These are phyloP conservation scores for Ustilago tritici DNA, from an alignment of 1,284 basidiomycete genomes.

Conservation along the genomic window DNA sequence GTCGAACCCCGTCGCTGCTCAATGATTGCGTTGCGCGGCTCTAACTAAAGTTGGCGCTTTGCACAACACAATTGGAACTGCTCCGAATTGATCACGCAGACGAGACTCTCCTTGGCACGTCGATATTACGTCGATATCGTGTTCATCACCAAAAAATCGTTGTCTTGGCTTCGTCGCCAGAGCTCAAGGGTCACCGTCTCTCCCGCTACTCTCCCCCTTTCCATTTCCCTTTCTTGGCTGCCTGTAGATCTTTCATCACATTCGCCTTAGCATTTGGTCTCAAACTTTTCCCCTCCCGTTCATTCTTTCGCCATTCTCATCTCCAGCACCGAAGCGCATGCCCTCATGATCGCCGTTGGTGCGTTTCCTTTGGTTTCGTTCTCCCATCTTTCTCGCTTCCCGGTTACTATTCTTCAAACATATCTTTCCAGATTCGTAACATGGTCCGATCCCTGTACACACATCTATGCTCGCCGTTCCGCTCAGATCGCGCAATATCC, in stretches of 20 bases:
- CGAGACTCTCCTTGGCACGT: not conserved
- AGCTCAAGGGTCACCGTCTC: not conserved
- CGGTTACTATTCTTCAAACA: conserved; percentile 4
- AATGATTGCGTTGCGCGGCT: not conserved
- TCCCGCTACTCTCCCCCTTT: not conserved
- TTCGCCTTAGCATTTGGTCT: not conserved
- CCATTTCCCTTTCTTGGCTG: not conserved
- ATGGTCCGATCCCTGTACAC: conserved; percentile 28
- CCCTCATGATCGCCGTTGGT: not conserved
- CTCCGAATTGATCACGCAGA: not conserved
- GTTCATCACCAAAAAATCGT: not conserved
- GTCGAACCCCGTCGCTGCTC: conserved; percentile 54
- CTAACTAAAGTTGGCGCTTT: not conserved
- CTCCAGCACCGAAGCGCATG: not conserved
- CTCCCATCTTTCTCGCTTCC: not conserved
- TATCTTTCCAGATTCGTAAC: conserved; percentile 17
- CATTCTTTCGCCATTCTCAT: not conserved
- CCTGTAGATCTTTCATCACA: conserved; percentile 1
- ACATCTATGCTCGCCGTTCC: conserved; percentile 24
- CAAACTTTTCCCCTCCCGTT: conserved; percentile 1
- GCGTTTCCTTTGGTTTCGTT: not conserved
- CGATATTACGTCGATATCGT: not conserved
- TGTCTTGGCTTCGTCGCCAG: not conserved
- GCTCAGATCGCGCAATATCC: conserved; percentile 30
- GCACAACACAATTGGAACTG: not conserved